These are phyloP conservation scores for Claviceps purpurea DNA, from an alignment of 2,329 filamentous ascomycete genomes.

Conservation along the genomic window DNA sequence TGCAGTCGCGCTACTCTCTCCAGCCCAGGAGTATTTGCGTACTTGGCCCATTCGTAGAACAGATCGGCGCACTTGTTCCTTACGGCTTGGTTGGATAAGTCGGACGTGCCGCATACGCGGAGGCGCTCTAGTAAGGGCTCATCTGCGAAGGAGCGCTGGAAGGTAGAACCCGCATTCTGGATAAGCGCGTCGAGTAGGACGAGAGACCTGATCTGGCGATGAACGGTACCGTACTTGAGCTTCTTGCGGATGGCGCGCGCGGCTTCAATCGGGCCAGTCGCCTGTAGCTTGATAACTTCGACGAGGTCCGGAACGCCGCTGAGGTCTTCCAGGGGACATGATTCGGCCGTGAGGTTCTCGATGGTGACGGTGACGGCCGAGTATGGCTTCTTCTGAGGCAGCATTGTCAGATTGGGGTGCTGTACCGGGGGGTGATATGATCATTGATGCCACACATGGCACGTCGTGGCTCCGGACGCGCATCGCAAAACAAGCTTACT, in stretches of 20 bases:
- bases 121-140: conserved; percentile 85
- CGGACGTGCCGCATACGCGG: conserved; percentile 72
- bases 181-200: conserved; percentile 86
- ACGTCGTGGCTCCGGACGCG: no score
- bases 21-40: conserved; percentile 69
- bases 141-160: conserved; percentile 78
- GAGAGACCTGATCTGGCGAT: conserved; percentile 80
- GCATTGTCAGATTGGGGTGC: not conserved
- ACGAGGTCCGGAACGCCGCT: conserved; percentile 88
- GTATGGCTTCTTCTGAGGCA: conserved; percentile 55
- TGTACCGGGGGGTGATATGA: no score
- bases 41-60: conserved; percentile 80
- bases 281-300: conserved; percentile 83
- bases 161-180: conserved; percentile 79
- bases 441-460: no score
- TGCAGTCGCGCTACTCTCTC: conserved; percentile 70
- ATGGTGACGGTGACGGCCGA: conserved; percentile 88
- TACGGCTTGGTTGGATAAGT: conserved; percentile 75
- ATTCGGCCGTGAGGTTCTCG: conserved; percentile 78
- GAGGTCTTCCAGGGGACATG: conserved; percentile 81
- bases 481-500: no score
- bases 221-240: conserved; percentile 93
- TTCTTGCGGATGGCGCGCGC: conserved; percentile 92
- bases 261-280: conserved; percentile 74
- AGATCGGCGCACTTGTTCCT: conserved; percentile 75